Base-by-base conservation (phyloP, 495 filamentous ascomycete genomes). In the Aspergillus mulundensis region DNA sequence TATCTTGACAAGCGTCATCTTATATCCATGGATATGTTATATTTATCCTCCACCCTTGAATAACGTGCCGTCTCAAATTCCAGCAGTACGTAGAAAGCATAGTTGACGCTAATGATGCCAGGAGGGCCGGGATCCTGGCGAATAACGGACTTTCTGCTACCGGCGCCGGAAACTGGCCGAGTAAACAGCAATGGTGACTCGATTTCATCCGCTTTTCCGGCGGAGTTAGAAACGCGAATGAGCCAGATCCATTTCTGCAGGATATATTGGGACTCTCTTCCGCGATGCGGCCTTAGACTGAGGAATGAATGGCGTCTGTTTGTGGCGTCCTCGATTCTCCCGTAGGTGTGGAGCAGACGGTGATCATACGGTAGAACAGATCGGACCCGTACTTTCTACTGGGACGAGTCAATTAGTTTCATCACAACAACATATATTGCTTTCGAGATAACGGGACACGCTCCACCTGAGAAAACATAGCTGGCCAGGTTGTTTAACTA, bases 31-130 rank as follows among this genome's bases (percentile, higher is more conserved):
- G 47, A 32, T 38, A 23, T 36, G 39, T n/a, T 38, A 38, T 50
- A 25, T 7, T 19, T 24, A n/a, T n/a, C n/a, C n/a, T n/a, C n/a
- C n/a, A n/a, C n/a, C 48, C 49, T 38, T 39, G 42, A 57, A 46
- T 38, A 60, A 61, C 53, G 48, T 57, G 38, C 54, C 49, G 54
- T 61, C 38, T 57, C 18, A 14, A 43, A 3, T 1, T n/a, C 32
- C 47, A 50, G 30, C 47, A 38, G 32, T 50, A 50, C n/a, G 14
- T 21, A 19, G 19, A 42, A 14, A 50, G 32, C 32, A 50, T 50
- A 50, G 18, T 50, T 39, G 30, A 39, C 47, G 32, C 47, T 50
- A 50, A 50, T 50, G 47, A 30, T 39, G 4, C 25, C 25, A 36
- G 47, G 41, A 48, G 43, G 24, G 45, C 36, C 45, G 25, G 53